phyloP scores from a whole-genome alignment of 169 alveolate species.

The Eimeria tenella region DNA sequence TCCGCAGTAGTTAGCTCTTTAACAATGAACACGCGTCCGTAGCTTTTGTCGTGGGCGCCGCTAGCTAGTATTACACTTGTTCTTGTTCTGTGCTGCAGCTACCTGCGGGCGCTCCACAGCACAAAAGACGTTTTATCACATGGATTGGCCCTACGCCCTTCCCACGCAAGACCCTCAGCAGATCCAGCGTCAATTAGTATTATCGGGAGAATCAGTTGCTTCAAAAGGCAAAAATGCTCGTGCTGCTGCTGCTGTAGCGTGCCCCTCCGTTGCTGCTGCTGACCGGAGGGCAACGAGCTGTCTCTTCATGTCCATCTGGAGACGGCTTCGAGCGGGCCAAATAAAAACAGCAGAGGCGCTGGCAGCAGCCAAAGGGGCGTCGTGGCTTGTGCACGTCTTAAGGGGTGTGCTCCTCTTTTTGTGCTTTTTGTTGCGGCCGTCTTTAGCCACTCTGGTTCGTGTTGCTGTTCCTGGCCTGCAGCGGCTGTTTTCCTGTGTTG shows the following conservation, averaged over 20 bases:
- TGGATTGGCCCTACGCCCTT: constrained; percentile 25
- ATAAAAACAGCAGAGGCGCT: constrained; percentile 7
- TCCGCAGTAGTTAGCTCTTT: neutral
- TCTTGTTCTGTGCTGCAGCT: neutral
- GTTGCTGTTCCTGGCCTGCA: neutral
- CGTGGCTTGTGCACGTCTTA: constrained; percentile 14
- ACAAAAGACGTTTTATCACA: neutral
- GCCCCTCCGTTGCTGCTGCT: neutral
- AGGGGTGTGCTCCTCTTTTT: neutral
- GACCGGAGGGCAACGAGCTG: constrained; percentile 22
- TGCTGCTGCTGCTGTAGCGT: neutral
- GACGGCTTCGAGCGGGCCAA: constrained; percentile 7
- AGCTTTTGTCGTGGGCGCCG: too few relatives aligned
- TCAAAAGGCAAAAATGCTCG: neutral
- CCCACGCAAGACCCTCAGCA: neutral
- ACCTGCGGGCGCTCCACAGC: neutral
- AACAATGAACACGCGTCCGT: too few relatives aligned
- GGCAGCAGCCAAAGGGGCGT: constrained; percentile 29
- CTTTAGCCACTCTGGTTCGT: neutral
- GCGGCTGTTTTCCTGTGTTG: neutral
- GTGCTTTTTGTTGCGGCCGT: neutral
- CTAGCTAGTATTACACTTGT: neutral
- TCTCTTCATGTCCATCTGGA: neutral
- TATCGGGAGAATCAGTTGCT: neutral
- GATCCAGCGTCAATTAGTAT: neutral